Percentiles rank a stretch among this genome's conserved stretches.
Evolutionary conservation across 495 filamentous ascomycete genomes (phyloP).

Genomic region (Aspergillus homomorphus): DNA sequence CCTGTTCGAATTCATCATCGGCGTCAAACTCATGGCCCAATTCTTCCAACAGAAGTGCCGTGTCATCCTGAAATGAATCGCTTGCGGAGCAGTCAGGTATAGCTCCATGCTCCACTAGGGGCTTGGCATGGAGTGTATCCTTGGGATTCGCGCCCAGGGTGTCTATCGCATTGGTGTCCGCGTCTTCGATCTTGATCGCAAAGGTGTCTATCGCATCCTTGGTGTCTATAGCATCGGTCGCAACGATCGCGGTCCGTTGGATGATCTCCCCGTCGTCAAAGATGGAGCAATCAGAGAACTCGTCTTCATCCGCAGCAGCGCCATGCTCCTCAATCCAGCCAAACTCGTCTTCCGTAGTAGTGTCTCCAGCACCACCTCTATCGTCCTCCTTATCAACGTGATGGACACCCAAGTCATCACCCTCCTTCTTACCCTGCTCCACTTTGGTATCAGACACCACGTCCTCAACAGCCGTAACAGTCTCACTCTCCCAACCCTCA

Average conservation of each 20-base stretch:
- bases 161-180: background rate
- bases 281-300: slow-evolving; percentile 42
- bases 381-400: background rate
- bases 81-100: slow-evolving; percentile 1
- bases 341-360: slow-evolving; percentile 22
- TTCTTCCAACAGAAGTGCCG: slow-evolving; percentile 36
- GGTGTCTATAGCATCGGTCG: background rate
- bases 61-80: slow-evolving; percentile 45
- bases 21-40: slow-evolving; percentile 32
- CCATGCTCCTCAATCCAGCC: background rate
- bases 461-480: slow-evolving; percentile 8
- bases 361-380: slow-evolving; percentile 19
- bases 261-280: slow-evolving; percentile 38
- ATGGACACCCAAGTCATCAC: background rate
- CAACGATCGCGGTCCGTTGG: slow-evolving; percentile 23
- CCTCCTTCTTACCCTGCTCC: background rate
- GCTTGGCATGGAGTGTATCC: background rate
- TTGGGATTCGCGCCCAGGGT: background rate
- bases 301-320: slow-evolving; percentile 28
- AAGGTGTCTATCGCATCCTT: background rate
- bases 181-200: background rate
- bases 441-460: background rate
- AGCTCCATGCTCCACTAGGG: background rate
- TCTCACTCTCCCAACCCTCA: background rate
- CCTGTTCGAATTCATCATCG: slow-evolving; percentile 23